These are phyloP conservation scores for Eremomyces bilateralis DNA, from an alignment of 495 filamentous ascomycete species.

Conservation along the genomic window DNA sequence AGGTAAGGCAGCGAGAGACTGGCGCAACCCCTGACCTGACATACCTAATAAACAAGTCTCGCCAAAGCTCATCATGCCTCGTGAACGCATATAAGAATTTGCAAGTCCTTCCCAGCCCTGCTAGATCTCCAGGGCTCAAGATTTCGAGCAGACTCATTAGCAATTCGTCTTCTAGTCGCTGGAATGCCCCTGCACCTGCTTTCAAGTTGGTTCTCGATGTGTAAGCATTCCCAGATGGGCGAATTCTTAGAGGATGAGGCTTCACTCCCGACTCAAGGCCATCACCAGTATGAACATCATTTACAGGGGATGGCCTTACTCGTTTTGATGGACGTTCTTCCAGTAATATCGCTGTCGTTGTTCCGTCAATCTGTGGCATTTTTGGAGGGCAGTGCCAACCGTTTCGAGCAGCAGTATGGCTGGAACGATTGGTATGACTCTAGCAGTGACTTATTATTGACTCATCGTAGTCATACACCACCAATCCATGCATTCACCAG, in stretches of 20 bases:
- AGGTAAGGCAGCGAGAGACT: conserved; percentile 1
- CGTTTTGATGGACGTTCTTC: not conserved
- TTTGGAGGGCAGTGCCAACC: no score
- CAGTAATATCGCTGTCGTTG: no score
- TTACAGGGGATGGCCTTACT: no score
- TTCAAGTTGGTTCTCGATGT: conserved; percentile 43
- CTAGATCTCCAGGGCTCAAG: conserved; percentile 40
- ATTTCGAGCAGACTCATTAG: conserved; percentile 54
- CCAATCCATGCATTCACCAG: no score
- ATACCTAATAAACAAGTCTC: conserved; percentile 67
- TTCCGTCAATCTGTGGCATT: no score
- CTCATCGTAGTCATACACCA: no score
- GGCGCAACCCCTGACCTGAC: conserved; percentile 17
- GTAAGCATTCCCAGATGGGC: conserved; percentile 74
- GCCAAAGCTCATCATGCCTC: conserved; percentile 77
- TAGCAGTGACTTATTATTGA: no score
- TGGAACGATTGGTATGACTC: no score
- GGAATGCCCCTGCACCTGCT: conserved; percentile 36
- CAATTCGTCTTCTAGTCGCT: conserved; percentile 57
- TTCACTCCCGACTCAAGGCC: conserved; percentile 10
- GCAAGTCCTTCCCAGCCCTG: conserved; percentile 58
- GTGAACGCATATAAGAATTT: conserved; percentile 78
- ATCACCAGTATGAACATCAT: not conserved
- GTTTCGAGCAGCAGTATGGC: no score
- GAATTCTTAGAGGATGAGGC: conserved; percentile 78